phyloP scores from a whole-genome alignment of 176 grass and related monocot species.

The Zea luxurians region DNA sequence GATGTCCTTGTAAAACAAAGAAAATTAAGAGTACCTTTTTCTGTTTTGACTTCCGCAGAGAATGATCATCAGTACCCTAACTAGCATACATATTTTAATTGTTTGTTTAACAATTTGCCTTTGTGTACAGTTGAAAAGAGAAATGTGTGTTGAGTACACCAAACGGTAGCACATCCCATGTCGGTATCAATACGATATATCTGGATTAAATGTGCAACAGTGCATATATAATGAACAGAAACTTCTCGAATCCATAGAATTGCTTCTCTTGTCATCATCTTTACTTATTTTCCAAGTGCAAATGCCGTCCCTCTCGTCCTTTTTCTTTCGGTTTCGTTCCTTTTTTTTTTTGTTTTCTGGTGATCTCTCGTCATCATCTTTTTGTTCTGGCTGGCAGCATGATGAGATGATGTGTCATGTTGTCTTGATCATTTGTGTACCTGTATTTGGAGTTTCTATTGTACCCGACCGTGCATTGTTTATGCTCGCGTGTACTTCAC shows the following conservation, averaged over 20 bases:
- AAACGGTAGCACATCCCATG: slow-evolving; percentile 46
- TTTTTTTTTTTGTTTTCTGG: slow-evolving; percentile 34
- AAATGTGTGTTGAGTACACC: slow-evolving; percentile 22
- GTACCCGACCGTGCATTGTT: not conserved
- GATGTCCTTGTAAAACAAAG: too few species aligned
- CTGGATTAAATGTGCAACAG: slow-evolving; percentile 23
- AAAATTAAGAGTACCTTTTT: not conserved
- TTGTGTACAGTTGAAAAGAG: slow-evolving; percentile 27
- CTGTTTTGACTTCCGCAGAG: slow-evolving; percentile 36
- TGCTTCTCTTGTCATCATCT: not conserved
- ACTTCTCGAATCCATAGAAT: slow-evolving; percentile 26
- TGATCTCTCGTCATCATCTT: slow-evolving; percentile 42
- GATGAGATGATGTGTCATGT: slow-evolving; percentile 38
- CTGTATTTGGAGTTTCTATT: slow-evolving; percentile 16
- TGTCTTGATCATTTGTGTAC: slow-evolving; percentile 32
- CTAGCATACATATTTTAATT: not conserved
- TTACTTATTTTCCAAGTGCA: slow-evolving; percentile 42
- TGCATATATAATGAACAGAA: slow-evolving; percentile 15
- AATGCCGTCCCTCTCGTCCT: slow-evolving; percentile 46
- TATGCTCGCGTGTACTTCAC: not conserved
- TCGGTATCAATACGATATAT: slow-evolving; percentile 34
- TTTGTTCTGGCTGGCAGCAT: slow-evolving; percentile 30
- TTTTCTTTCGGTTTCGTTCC: slow-evolving; percentile 41
- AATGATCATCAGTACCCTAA: slow-evolving; percentile 34
- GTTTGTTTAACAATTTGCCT: slow-evolving; percentile 20